Evolutionary conservation across 371 early-diverging fungal species (phyloP), one percentile per base, ranked within the genome.

Genomic region (Dinochytrium kinnereticum): DNA sequence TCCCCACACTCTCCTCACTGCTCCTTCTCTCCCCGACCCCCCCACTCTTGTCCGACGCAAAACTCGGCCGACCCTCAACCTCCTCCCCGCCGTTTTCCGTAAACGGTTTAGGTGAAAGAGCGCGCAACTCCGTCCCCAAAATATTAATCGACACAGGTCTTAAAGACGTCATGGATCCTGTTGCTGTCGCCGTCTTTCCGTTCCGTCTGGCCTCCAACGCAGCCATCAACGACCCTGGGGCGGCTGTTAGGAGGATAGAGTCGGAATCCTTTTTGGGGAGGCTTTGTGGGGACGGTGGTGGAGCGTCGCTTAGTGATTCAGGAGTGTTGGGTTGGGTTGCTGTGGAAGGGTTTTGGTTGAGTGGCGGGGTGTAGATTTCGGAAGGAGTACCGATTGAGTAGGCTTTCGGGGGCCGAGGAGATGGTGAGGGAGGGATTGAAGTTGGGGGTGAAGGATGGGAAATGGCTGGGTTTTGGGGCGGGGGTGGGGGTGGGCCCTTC

Each of bases 401-500:
- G 57, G 57, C 57, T 30, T 55, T 55, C 10, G 21, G 13, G 49
- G 49, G 49, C 21, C 21, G 49, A 44, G 10, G 49, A 7, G 17
- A 21, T 55, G 10, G 57, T 10, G 21, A 34, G 24, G 38, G 24
- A 15, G 36, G 33, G 38, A 13, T 15, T 64, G 64, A 24, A 24
- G 13, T 64, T 28, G 59, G 59, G 13, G 36, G 15, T 30, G 7
- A 24, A 17, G 31, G 31, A 19, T 64, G 26, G 19, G 36, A 5
- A 34, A 34, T 51, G 26, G 39, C n/a, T 24, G 74, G 74, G 59
- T 74, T 74, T n/a, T 59, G 21, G 19, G 74, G 74, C 10, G 74
- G 74, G 17, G 74, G 74, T 38, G 74, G 74, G 15, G 74, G 74
- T 0, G 74, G 74, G 13, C 69, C 74, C 36, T 74, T 74, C 28